Evolutionary conservation across 257 asterid genomes (phyloP).

Genomic region (Solanum gandarillasii): DNA sequence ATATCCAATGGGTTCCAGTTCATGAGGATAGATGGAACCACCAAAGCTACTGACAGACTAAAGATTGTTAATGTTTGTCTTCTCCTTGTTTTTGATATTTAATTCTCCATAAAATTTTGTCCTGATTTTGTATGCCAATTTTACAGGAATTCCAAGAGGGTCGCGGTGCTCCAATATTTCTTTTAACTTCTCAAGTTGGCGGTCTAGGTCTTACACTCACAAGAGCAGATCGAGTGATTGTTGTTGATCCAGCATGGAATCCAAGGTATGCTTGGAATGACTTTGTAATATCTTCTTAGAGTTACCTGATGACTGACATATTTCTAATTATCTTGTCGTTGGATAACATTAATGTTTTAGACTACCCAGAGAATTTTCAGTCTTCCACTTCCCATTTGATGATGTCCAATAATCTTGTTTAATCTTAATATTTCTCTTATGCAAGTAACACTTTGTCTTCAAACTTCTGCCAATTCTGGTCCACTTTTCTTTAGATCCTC

Average conservation of each 20-base stretch:
- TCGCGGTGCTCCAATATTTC: constrained; percentile 65
- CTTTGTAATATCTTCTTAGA: not conserved
- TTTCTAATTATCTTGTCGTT: not conserved
- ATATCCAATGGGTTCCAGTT: constrained; percentile 42
- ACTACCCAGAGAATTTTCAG: not conserved
- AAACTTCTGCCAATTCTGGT: not conserved
- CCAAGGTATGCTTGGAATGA: constrained; percentile 49
- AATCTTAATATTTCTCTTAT: not conserved
- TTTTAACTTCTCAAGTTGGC: constrained; percentile 92
- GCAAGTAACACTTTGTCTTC: not conserved
- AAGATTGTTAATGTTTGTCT: constrained; percentile 64
- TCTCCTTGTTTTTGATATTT: constrained; percentile 2
- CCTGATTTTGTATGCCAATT: not conserved
- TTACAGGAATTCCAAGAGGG: constrained; percentile 92
- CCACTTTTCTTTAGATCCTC: not conserved
- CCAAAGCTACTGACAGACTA: constrained; percentile 67
- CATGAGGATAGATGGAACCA: constrained; percentile 86
- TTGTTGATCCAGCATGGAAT: constrained; percentile 98
- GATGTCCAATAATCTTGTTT: not conserved
- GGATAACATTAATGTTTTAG: not conserved
- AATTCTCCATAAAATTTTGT: not conserved
- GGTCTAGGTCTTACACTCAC: constrained; percentile 97
- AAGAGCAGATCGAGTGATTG: constrained; percentile 93
- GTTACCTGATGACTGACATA: not conserved
- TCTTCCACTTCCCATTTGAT: not conserved